These are phyloP conservation scores for Penicillium digitatum DNA, from an alignment of 2,329 filamentous ascomycete genomes.

Conservation along the genomic window DNA sequence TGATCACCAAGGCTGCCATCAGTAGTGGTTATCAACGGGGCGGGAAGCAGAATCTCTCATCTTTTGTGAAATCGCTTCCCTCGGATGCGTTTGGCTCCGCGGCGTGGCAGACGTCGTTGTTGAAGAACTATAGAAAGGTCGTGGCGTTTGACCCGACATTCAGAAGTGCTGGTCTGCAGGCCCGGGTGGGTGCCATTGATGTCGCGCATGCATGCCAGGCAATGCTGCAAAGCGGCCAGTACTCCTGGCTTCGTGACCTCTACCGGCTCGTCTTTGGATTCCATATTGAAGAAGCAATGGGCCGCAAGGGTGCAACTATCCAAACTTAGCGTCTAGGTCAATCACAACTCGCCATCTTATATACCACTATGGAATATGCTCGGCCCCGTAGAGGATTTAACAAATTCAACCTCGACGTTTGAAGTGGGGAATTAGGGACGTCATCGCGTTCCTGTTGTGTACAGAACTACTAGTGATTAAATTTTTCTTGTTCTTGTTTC, in stretches of 20 bases:
- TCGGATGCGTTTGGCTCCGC: slow-evolving; percentile 73
- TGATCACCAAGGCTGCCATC: slow-evolving; percentile 80
- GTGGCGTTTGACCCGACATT: slow-evolving; percentile 70
- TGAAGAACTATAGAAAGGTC: slow-evolving; percentile 76
- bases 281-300: slow-evolving; percentile 70
- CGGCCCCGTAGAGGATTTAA: not conserved
- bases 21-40: slow-evolving; percentile 73
- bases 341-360: not conserved
- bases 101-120: slow-evolving; percentile 64
- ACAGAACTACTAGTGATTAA: not conserved
- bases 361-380: not conserved
- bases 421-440: not conserved
- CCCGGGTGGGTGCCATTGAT: slow-evolving; percentile 58
- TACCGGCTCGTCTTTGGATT: slow-evolving; percentile 84
- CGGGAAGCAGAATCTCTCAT: slow-evolving; percentile 57
- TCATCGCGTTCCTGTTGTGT: not conserved
- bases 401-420: not conserved
- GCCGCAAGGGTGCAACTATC: slow-evolving; percentile 57
- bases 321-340: slow-evolving; percentile 26
- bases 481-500: not conserved
- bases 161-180: slow-evolving; percentile 38
- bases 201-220: slow-evolving; percentile 73
- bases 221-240: slow-evolving; percentile 69
- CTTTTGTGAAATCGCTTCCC: slow-evolving; percentile 72
- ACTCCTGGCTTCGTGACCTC: slow-evolving; percentile 74